These are phyloP conservation scores for Pythium rishiriense DNA, from an alignment of 352 stramenopile genomes.

Conservation along the genomic window DNA sequence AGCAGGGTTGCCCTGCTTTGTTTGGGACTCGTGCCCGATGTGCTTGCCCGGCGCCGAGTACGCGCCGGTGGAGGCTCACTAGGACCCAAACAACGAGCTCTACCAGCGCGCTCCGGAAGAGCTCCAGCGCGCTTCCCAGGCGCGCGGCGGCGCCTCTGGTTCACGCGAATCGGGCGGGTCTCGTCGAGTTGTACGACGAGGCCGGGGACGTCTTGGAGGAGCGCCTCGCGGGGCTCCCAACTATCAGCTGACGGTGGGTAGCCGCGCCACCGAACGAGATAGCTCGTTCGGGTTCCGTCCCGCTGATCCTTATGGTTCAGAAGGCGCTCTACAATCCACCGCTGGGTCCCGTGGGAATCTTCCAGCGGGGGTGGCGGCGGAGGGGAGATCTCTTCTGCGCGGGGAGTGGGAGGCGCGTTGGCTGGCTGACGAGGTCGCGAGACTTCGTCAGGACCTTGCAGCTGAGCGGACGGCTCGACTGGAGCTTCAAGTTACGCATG, in stretches of 20 bases:
- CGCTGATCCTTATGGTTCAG: conserved; percentile 1
- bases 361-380: conserved; percentile 6
- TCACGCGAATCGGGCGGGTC: neutral
- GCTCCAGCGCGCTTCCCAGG: neutral
- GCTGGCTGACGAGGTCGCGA: neutral
- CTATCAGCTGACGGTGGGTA: conserved; percentile 4
- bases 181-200: conserved; percentile 10
- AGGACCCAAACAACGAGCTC: neutral
- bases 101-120: neutral
- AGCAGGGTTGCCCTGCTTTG: neutral
- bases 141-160: neutral
- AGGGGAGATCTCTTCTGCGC: neutral
- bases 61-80: too few relatives aligned
- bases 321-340: conserved; percentile 12
- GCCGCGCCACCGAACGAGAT: conserved; percentile 19
- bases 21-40: neutral
- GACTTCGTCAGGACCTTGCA: neutral
- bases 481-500: neutral
- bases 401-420: neutral
- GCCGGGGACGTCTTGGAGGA: conserved; percentile 5
- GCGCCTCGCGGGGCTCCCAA: conserved; percentile 7
- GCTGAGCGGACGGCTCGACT: neutral
- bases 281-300: neutral
- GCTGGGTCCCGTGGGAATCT: neutral
- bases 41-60: neutral